phyloP scores from a whole-genome alignment of 1,284 basidiomycete species.

The Xanthoconium separans region DNA sequence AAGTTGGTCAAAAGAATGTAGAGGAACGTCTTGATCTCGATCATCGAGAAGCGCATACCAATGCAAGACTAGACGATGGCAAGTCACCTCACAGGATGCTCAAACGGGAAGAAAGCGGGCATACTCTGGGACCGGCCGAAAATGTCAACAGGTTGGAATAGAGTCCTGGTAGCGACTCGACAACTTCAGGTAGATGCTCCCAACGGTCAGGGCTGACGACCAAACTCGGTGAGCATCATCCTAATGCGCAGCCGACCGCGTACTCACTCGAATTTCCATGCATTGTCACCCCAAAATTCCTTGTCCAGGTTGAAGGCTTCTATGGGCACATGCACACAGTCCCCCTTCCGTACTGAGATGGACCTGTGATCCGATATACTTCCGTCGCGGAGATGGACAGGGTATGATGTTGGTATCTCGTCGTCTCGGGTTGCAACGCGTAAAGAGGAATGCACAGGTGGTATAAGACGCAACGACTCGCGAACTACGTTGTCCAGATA shows the following conservation, averaged over 20 bases:
- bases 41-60: constrained; percentile 73
- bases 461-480: constrained; percentile 72
- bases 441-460: constrained; percentile 79
- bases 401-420: constrained; percentile 65
- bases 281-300: constrained; percentile 71
- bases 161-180: constrained; percentile 59
- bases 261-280: constrained; percentile 73
- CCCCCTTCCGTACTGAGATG: constrained; percentile 62
- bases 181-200: constrained; percentile 69
- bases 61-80: constrained; percentile 62
- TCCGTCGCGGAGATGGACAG: constrained; percentile 58
- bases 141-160: constrained; percentile 72
- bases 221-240: not conserved
- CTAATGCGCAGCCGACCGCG: not conserved
- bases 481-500: constrained; percentile 76
- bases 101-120: constrained; percentile 23
- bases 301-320: constrained; percentile 78
- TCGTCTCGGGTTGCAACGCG: constrained; percentile 75
- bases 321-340: constrained; percentile 70
- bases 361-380: constrained; percentile 40
- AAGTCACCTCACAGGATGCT: too few species aligned
- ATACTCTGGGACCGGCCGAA: constrained; percentile 74
- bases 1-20: constrained; percentile 70
- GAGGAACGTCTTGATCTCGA: constrained; percentile 77
- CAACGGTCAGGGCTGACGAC: constrained; percentile 69